Evolutionary conservation across 228 moss, liverwort and hornwort species (phyloP).

Genomic region (Sphagnum fallax): DNA sequence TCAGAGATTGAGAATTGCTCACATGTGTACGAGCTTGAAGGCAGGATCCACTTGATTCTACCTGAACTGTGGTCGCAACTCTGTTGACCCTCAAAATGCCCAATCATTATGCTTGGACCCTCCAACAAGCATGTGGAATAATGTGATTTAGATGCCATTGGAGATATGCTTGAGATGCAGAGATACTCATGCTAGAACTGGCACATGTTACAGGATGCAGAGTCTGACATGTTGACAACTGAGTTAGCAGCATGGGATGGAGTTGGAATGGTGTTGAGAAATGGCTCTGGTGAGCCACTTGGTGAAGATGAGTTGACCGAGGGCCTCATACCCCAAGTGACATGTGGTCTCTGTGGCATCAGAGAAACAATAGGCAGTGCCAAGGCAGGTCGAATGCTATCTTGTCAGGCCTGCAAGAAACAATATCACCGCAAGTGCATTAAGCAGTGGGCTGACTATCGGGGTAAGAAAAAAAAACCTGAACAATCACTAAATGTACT

Average conservation of each 20-base stretch:
- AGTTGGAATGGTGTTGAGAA: slow-evolving; percentile 32
- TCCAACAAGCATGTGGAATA: too few species aligned
- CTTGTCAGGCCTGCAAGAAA: slow-evolving; percentile 68
- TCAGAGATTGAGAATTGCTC: too few species aligned
- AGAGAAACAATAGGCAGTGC: slow-evolving; percentile 59
- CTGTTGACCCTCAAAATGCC: too few species aligned
- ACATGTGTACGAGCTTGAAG: too few species aligned
- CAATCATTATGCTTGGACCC: too few species aligned
- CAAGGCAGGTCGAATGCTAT: slow-evolving; percentile 78
- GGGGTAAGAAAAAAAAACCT: slow-evolving; percentile 34
- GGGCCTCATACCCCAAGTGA: slow-evolving; percentile 51
- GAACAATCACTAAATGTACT: not conserved
- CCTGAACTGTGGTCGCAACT: too few species aligned
- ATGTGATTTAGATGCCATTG: not conserved
- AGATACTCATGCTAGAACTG: not conserved
- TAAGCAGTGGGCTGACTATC: slow-evolving; percentile 81
- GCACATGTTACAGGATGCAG: not conserved
- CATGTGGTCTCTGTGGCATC: slow-evolving; percentile 75
- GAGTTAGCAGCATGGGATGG: slow-evolving; percentile 7
- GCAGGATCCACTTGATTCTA: too few species aligned
- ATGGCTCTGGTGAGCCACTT: slow-evolving; percentile 24
- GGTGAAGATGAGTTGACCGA: slow-evolving; percentile 39
- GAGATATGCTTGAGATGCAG: not conserved
- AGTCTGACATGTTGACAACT: not conserved
- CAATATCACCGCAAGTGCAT: slow-evolving; percentile 86